Conservation (phyloP, 441 rosid genomes). For the Eutrema salsugineum region DNA sequence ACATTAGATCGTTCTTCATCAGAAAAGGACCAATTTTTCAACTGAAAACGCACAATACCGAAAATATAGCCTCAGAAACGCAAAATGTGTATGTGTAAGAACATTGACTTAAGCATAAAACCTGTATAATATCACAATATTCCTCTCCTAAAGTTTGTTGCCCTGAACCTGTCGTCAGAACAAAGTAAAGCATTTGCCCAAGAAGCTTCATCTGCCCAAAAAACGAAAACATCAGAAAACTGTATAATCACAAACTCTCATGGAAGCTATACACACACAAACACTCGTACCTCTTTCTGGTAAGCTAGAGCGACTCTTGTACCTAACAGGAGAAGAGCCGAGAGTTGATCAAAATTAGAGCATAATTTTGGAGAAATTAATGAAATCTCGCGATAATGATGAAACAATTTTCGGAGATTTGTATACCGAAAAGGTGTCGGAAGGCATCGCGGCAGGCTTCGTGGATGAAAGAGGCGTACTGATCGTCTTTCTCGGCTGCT, state of each 20-base stretch:
- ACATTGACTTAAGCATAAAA: not conserved
- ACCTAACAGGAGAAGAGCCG: constrained; percentile 34
- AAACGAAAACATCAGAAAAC: not conserved
- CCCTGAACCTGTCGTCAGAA: constrained; percentile 88
- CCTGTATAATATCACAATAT: constrained; percentile 94
- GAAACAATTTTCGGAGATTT: not conserved
- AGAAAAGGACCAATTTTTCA: not conserved
- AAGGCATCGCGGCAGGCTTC: constrained; percentile 95
- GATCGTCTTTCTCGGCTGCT: constrained; percentile 98
- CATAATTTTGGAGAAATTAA: not conserved
- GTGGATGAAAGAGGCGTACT: constrained; percentile 82
- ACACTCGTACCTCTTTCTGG: constrained; percentile 68
- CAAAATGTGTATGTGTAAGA: not conserved
- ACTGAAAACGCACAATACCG: not conserved
- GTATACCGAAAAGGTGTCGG: constrained; percentile 74
- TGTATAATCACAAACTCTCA: not conserved
- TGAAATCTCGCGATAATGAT: not conserved
- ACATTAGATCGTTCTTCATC: constrained; percentile 9
- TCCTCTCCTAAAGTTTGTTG: constrained; percentile 97
- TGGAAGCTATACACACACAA: not conserved
- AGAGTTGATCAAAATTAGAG: not conserved
- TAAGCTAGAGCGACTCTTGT: constrained; percentile 83
- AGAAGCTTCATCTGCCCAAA: constrained; percentile 68
- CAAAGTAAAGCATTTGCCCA: constrained; percentile 90
- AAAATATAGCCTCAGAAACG: not conserved